Conservation (phyloP, 2,329 filamentous ascomycete species). For the Monilinia aucupariae region DNA sequence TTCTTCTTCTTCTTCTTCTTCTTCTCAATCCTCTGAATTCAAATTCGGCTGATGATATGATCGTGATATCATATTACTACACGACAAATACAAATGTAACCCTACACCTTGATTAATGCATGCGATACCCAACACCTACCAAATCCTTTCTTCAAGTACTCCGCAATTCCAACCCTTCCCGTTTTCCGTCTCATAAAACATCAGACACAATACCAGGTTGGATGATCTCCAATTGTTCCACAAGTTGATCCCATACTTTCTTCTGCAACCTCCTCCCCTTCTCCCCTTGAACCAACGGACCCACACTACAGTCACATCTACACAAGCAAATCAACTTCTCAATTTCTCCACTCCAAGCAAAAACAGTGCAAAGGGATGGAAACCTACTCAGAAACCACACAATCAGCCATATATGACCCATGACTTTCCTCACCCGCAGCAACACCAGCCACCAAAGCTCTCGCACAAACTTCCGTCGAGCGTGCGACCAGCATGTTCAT, state of each 20-base stretch:
- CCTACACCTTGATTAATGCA: no score
- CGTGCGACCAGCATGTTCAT: background rate
- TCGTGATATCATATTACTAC: no score
- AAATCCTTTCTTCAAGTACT: no score
- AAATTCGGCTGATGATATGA: no score
- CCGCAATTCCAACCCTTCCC: background rate
- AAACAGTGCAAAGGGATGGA: background rate
- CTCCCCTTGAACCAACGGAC: background rate
- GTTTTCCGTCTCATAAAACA: background rate
- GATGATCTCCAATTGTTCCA: background rate
- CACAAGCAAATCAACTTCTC: background rate
- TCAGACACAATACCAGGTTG: background rate
- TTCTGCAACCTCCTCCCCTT: slow-evolving; percentile 35
- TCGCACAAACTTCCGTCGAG: background rate
- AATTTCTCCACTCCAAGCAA: no score
- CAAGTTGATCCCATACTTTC: slow-evolving; percentile 35
- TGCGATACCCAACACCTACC: no score
- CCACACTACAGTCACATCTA: background rate
- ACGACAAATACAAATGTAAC: no score
- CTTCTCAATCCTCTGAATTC: no score
- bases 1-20: no score
- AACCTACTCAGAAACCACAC: background rate
- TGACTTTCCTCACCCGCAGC: slow-evolving; percentile 5
- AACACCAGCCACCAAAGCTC: background rate
- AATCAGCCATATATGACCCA: slow-evolving; percentile 7